Conservation (phyloP, 257 asterid genomes). For the Scutellaria minor region DNA sequence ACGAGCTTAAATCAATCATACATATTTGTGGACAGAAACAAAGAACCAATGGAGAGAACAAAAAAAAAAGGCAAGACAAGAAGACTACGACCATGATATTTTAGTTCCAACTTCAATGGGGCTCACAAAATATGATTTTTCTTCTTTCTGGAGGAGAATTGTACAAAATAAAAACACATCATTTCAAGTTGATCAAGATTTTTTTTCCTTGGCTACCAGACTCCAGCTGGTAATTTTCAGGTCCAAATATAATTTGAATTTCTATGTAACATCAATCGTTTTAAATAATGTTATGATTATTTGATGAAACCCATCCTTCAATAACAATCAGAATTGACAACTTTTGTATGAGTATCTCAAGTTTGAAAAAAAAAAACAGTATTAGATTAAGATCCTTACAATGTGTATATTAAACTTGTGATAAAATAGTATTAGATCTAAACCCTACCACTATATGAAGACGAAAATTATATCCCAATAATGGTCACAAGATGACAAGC, state of each 20-base stretch:
- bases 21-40: neutral
- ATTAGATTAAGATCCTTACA: no score
- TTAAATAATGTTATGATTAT: no score
- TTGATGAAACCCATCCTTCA: no score
- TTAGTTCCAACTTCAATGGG: neutral
- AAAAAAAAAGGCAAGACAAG: neutral
- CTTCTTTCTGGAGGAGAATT: slow-evolving; percentile 30
- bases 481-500: no score
- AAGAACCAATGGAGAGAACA: neutral
- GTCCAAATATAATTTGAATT: neutral
- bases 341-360: neutral
- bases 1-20: neutral
- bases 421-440: no score
- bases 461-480: no score
- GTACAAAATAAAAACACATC: neutral
- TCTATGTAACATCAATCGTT: neutral
- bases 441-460: no score
- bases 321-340: neutral
- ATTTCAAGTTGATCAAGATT: slow-evolving; percentile 25
- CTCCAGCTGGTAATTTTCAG: neutral
- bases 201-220: slow-evolving; percentile 4
- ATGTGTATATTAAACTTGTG: no score
- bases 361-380: no score
- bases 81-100: slow-evolving; percentile 26
- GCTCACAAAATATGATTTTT: slow-evolving; percentile 22